Evolutionary conservation across 345 rosid genomes (phyloP).

Genomic region (Citrus trifoliata): DNA sequence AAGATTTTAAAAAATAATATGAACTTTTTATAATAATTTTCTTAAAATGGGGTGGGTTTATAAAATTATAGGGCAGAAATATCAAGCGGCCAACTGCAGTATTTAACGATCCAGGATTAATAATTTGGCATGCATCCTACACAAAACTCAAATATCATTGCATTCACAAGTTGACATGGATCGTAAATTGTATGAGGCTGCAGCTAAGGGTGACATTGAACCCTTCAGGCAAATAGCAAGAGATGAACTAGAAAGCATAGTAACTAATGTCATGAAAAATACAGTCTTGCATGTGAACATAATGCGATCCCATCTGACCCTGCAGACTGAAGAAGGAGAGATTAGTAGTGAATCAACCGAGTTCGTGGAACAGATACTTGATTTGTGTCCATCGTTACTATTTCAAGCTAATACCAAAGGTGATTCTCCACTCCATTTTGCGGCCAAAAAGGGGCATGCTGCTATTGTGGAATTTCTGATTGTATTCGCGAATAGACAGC

Average conservation of each 20-base stretch:
- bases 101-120: no score
- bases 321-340: background rate
- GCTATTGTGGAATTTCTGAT: background rate
- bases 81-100: no score
- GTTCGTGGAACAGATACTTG: background rate
- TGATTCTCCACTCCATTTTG: background rate
- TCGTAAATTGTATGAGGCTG: background rate
- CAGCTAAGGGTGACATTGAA: background rate
- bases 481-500: accelerated
- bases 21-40: no score
- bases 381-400: background rate
- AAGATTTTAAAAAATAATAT: no score
- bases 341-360: accelerated
- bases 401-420: background rate
- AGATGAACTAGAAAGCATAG: background rate
- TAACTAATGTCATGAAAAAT: accelerated
- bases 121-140: no score
- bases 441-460: background rate
- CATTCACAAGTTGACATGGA: background rate
- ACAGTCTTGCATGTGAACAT: background rate
- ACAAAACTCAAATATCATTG: background rate
- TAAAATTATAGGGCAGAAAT: no score
- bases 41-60: no score
- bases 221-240: background rate
- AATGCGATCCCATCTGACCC: background rate